Evolutionary conservation across 2,329 filamentous ascomycete genomes (phyloP), one percentile per base, ranked within the genome.

Genomic region (Hymenoscyphus scutula): DNA sequence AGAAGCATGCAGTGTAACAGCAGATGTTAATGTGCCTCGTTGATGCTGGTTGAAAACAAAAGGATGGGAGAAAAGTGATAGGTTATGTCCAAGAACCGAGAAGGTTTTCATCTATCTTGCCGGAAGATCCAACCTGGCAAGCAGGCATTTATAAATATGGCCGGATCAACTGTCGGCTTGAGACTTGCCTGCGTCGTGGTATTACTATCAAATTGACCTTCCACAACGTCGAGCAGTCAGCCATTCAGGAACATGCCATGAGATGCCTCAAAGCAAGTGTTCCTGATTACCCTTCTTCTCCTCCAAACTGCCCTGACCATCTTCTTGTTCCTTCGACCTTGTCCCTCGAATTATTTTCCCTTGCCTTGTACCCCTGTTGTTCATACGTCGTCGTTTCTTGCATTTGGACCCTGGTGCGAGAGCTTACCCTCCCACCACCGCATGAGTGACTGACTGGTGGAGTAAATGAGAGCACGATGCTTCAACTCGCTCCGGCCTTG

Each of bases 191-290:
- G 56, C 51, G 56, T 60, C 15, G 38, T 59, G 51, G 53, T 66
- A 66, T 69, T 68, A 66, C 68, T 69, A 65, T 65, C 55, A 37
- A 65, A 63, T 67, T 69, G 68, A 62, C 64, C 64, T 61, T 68
- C 63, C 60, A 58, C 59, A 62, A 60, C 41, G 25, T 60, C 45
- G 63, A 65, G 62, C 23, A 45, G 30, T 34, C 58, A 53, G 53
- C 66, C 64, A 66, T 38, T 65, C 59, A 65, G 60, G 53, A 58
- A 51, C 51, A 29, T 37, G 58, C 60, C 60, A 53, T 65, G 66
- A 67, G 64, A 63, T 69, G 64, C 60, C 66, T 65, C 62, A 48
- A 48, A 23, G 2, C n/a, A 48, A 23, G 41, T 23, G 19, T 66
- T 64, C 54, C 53, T 53, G 25, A 37, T 56, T 51, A 19, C 32